Evolutionary conservation across 495 filamentous ascomycete species (phyloP), one percentile per base, ranked within the genome.

Genomic region (Lepidopterella palustris): DNA sequence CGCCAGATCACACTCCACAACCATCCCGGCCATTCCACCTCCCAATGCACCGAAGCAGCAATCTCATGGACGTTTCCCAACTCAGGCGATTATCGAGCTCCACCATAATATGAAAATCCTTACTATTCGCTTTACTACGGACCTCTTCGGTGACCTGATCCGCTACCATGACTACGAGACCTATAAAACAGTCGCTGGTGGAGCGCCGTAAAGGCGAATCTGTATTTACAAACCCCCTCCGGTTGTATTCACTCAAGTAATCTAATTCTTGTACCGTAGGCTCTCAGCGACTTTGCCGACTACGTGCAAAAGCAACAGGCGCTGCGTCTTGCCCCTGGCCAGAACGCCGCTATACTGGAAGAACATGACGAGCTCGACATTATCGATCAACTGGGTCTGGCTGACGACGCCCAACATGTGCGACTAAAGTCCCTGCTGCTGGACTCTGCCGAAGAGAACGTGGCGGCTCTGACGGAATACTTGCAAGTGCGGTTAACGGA

Each of bases 241-340:
- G n/a, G 11, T 53, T 20, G n/a, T 10, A 32, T 15, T 25, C 32
- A 47, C 11, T 28, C 21, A 40, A 15, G 15, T 9, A 51, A 18
- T 32, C 26, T 26, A 29, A 31, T 63, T 23, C 48, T 24, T 6
- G 25, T 29, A 39, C 15, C 24, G n/a, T 24, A 93, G 89, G 93
- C 93, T 20, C 79, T 98, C 59, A 92, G 88, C 78, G 93, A 97
- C 64, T 98, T 98, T 69, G 90, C 95, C 71, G 93, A 97, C 72
- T 97, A 96, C 65, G 95, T 96, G 58, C 91, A 97, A 72, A 86
- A 92, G 73, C 90, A 98, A 71, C 92, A 97, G 72, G 80, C 82
- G 3, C 70, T 85, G 64, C 76, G 84, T 23, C 73, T 67, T 42
- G 62, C 69, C 77, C 81, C 71, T 73, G 81, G 39, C 18, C 25